Evolutionary conservation across 768 basidiomycete genomes (phyloP).

Genomic region (Obba rivulosa): DNA sequence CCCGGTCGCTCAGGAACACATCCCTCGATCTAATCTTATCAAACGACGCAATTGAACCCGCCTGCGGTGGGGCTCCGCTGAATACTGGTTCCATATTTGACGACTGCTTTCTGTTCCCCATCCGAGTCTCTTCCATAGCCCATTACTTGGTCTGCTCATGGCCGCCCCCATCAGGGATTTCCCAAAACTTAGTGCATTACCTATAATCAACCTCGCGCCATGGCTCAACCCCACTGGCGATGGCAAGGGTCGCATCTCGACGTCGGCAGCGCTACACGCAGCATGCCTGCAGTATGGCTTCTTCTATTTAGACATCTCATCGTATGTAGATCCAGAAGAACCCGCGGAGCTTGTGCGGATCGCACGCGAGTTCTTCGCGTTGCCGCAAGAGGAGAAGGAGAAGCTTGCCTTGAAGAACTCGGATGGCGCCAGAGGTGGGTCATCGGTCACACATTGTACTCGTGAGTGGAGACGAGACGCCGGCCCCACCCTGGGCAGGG

Average conservation of each 20-base stretch:
- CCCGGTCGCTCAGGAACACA: no score
- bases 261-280: constrained; percentile 53
- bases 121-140: no score
- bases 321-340: constrained; percentile 50
- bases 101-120: no score
- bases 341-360: constrained; percentile 60
- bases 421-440: constrained; percentile 72
- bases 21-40: no score
- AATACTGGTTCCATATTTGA: no score
- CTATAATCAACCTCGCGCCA: constrained; percentile 70
- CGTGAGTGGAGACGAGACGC: neutral
- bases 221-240: constrained; percentile 43
- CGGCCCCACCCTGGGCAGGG: constrained; percentile 38
- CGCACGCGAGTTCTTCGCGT: constrained; percentile 66
- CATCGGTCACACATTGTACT: neutral
- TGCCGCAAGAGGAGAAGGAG: constrained; percentile 60
- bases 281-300: constrained; percentile 82
- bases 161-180: neutral
- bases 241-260: constrained; percentile 36
- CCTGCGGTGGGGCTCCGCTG: no score
- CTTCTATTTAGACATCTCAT: constrained; percentile 78
- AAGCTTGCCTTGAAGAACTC: constrained; percentile 58
- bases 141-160: no score
- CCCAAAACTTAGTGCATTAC: constrained; percentile 35
- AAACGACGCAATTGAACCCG: no score